Evolutionary conservation across 1,284 basidiomycete genomes (phyloP), one percentile per base, ranked within the genome.

Genomic region (Inonotus hispidus): DNA sequence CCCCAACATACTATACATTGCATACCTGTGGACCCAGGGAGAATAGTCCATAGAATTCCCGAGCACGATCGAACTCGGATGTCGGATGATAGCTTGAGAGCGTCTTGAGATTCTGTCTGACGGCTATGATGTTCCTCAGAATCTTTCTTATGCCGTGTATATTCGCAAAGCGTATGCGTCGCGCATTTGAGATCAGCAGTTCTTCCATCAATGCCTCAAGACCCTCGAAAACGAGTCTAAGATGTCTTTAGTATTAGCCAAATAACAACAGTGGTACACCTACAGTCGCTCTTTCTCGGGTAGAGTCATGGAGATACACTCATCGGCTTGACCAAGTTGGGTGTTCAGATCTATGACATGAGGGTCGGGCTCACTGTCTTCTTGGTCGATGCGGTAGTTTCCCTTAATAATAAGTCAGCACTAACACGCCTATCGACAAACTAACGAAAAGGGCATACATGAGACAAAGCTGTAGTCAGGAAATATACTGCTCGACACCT

Each of bases 61-160:
- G 86, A 3, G 87, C 89, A 21, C 84, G 80, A 57, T 89, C 83
- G 63, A 98, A 88, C 63, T 90, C 84, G 4, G 85, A 82, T 60
- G 85, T 81, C 58, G 80, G 77, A 53, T 77, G 75, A 60, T 83
- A 82, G 57, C 82, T 77, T 2, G 84, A 82, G 57, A 95, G 82
- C 8, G 88, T 87, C 70, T 93, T 93, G 66, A 98, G 81, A 67
- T 92, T 91, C 71, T 99, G 96, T 71, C 97, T 95, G 25, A 99
- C 79, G 13, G 95, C 92, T 25, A 95, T 79, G 50, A 98, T 90
- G 73, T 98, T 97, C 47, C 95, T 85, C 67, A 87, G 76, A 71
- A 98, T 90, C 76, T 98, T 98, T 69, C 87, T 85, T 64, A 95
- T 84, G 0, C 96, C 96, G 59, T 87, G 83, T 0, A 77, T 71